A percentile compares a stretch with the other conserved stretches of the same genome.
phyloP scores from a whole-genome alignment of 805 yeast genomes.

The Zygosaccharomyces siamensis region DNA sequence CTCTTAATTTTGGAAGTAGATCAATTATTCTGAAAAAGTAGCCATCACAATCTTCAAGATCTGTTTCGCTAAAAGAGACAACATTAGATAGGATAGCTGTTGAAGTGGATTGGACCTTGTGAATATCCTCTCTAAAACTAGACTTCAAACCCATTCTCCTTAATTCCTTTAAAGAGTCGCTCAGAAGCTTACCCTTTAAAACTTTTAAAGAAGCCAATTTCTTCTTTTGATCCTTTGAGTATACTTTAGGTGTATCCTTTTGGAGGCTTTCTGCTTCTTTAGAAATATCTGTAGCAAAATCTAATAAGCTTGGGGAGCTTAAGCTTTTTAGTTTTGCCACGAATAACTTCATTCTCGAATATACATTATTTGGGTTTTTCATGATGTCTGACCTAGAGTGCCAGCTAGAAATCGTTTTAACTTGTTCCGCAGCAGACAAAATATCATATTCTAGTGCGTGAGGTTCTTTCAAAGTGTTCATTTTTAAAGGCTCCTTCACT shows the following conservation, averaged over 20 bases:
- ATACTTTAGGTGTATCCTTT: conserved; percentile 69
- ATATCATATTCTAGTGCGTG: conserved; percentile 12
- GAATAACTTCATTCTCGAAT: conserved; percentile 53
- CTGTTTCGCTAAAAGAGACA: conserved; percentile 40
- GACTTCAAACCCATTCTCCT: conserved; percentile 71
- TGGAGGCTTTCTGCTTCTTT: conserved; percentile 58
- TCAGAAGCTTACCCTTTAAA: conserved; percentile 74
- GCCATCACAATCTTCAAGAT: conserved; percentile 43
- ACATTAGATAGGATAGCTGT: conserved; percentile 57
- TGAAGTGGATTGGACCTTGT: conserved; percentile 55
- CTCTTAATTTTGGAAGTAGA: conserved; percentile 71
- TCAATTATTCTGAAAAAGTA: conserved; percentile 71
- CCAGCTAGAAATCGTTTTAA: conserved; percentile 46
- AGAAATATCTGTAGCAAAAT: conserved; percentile 50
- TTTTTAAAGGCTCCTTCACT: conserved; percentile 12
- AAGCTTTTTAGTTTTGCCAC: conserved; percentile 33
- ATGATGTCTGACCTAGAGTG: conserved; percentile 51
- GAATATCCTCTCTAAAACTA: conserved; percentile 60
- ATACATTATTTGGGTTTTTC: conserved; percentile 45
- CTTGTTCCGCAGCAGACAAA: conserved; percentile 19
- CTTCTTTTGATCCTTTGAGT: conserved; percentile 72
- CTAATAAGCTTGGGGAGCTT: conserved; percentile 46
- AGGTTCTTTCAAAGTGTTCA: conserved; percentile 3
- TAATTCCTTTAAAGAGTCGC: conserved; percentile 71
- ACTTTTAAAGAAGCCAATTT: conserved; percentile 62